phyloP scores from a whole-genome alignment of 2,329 filamentous ascomycete species.

The Dothistroma septosporum region DNA sequence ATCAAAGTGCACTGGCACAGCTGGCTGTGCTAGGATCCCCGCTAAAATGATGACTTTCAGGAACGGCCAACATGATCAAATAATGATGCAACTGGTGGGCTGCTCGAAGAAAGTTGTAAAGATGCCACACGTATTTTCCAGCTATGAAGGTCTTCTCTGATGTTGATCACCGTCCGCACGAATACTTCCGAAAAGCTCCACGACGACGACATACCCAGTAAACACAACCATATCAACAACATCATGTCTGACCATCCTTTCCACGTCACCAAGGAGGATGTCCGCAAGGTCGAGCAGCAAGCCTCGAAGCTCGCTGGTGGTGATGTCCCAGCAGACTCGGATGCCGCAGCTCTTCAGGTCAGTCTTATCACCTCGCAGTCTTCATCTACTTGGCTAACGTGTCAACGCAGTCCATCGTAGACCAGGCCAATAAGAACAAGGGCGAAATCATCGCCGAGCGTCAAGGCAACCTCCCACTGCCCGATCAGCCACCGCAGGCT shows the following conservation, averaged over 20 bases:
- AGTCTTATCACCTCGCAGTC: slow-evolving; percentile 1
- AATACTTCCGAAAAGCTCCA: background rate
- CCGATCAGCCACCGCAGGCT: slow-evolving; percentile 69
- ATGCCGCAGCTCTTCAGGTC: slow-evolving; percentile 47
- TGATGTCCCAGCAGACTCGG: slow-evolving; percentile 42
- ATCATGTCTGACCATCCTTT: slow-evolving; percentile 42
- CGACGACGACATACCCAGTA: background rate
- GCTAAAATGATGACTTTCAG: background rate
- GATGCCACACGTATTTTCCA: background rate
- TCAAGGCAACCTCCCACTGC: slow-evolving; percentile 71
- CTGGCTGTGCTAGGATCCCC: too few relatives aligned
- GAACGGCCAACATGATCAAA: background rate
- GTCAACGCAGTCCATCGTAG: slow-evolving; percentile 25
- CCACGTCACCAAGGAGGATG: slow-evolving; percentile 48
- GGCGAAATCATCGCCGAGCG: slow-evolving; percentile 62
- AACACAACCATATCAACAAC: slow-evolving; percentile 6
- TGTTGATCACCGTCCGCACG: background rate
- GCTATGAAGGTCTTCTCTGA: background rate
- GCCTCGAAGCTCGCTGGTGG: slow-evolving; percentile 40
- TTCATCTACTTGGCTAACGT: background rate
- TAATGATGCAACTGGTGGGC: background rate
- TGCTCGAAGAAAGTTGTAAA: background rate
- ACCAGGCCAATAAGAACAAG: slow-evolving; percentile 46
- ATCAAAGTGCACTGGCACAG: background rate
- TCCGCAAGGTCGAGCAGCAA: slow-evolving; percentile 47